Percentiles rank a stretch among this genome's conserved stretches.
phyloP scores from a whole-genome alignment of 352 stramenopile species.

The Globisporangium canariense region DNA sequence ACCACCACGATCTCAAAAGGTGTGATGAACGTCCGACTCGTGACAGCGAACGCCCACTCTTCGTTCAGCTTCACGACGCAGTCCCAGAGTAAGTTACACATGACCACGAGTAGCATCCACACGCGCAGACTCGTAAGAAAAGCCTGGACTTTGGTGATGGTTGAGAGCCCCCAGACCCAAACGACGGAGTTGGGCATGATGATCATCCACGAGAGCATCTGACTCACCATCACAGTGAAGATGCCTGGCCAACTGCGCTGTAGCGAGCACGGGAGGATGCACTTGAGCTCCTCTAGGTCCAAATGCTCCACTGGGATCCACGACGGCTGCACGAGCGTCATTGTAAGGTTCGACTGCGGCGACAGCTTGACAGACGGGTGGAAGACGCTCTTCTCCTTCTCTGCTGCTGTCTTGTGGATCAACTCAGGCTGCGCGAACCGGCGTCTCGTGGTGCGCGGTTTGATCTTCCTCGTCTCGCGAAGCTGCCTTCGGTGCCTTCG shows the following conservation, averaged over 20 bases:
- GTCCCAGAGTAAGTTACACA: constrained; percentile 33
- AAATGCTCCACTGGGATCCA: constrained; percentile 18
- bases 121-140: constrained; percentile 39
- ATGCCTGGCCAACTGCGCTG: constrained; percentile 38
- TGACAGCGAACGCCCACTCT: constrained; percentile 29
- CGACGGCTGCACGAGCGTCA: constrained; percentile 7
- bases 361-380: background rate
- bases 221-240: constrained; percentile 24
- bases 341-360: background rate
- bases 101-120: constrained; percentile 35
- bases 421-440: constrained; percentile 9
- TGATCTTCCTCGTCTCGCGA: constrained; percentile 7
- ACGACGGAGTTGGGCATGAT: constrained; percentile 52
- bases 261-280: constrained; percentile 29
- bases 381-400: background rate
- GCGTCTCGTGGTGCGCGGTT: constrained; percentile 2
- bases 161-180: constrained; percentile 37
- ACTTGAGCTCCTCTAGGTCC: constrained; percentile 10
- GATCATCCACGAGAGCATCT: constrained; percentile 54
- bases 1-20: constrained; percentile 27
- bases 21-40: constrained; percentile 23
- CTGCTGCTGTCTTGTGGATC: background rate
- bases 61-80: constrained; percentile 33
- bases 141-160: constrained; percentile 33
- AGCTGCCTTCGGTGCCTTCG: constrained; percentile 10